Percentiles rank a stretch among this genome's conserved stretches.
Conservation (phyloP, 352 stramenopile species). For the Phytophthora fragariae region DNA sequence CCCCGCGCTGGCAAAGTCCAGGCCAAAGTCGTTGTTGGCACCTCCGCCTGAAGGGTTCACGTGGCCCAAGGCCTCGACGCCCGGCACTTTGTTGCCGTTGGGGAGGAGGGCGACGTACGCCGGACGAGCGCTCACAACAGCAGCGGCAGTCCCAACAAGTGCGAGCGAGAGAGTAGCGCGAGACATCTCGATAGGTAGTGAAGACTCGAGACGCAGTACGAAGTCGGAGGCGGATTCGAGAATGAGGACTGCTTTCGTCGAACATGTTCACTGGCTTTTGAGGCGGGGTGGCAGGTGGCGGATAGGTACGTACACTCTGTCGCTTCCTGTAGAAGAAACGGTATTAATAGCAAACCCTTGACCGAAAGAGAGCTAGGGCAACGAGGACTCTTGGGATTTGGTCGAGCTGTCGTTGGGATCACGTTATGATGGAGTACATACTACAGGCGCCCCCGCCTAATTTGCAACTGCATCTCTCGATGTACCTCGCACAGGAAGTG, state of each 20-base stretch:
- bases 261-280: background rate
- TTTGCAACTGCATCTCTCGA: no score
- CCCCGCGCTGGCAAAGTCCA: constrained; percentile 39
- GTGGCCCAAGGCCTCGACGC: constrained; percentile 51
- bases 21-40: constrained; percentile 51
- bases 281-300: background rate
- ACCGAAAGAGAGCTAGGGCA: constrained; percentile 2
- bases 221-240: constrained; percentile 17
- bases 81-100: constrained; percentile 42
- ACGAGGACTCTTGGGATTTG: constrained; percentile 15
- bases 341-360: no score
- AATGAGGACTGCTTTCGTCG: background rate
- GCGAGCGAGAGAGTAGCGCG: constrained; percentile 28
- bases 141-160: constrained; percentile 21
- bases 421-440: background rate
- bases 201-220: background rate
- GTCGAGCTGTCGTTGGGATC: constrained; percentile 22
- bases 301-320: background rate
- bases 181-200: constrained; percentile 7
- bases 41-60: constrained; percentile 32
- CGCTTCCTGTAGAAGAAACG: no score
- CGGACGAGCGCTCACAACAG: constrained; percentile 29
- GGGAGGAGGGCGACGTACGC: constrained; percentile 37
- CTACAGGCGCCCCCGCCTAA: no score
- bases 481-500: no score